Percentiles rank a stretch among this genome's conserved stretches.
Evolutionary conservation across 2,329 filamentous ascomycete genomes (phyloP).

Genomic region (Capronia coronata): DNA sequence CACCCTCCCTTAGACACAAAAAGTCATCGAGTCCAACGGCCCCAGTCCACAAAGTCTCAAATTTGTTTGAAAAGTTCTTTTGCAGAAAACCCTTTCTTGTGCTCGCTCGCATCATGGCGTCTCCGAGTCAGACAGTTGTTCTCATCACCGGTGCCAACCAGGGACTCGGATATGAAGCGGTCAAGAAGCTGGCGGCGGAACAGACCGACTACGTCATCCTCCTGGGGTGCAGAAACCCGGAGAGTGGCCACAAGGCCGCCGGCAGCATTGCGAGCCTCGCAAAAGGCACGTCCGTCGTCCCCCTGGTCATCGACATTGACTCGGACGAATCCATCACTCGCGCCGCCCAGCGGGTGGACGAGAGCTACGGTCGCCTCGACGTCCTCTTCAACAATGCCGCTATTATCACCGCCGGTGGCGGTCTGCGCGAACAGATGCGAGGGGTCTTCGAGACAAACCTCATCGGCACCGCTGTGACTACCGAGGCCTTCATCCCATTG

Average conservation of each 20-base stretch:
- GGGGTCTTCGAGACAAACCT: slow-evolving; percentile 21
- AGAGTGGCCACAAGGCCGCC: slow-evolving; percentile 34
- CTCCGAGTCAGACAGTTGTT: background rate
- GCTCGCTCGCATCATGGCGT: background rate
- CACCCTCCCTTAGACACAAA: no score
- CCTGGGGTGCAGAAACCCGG: slow-evolving; percentile 31
- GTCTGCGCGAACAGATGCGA: slow-evolving; percentile 1
- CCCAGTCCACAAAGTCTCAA: background rate
- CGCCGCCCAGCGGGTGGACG: slow-evolving; percentile 8
- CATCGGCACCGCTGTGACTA: slow-evolving; percentile 2
- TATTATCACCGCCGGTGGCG: background rate
- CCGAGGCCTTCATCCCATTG: slow-evolving; percentile 14
- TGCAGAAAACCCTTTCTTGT: background rate
- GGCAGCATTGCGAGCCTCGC: background rate
- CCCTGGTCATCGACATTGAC: slow-evolving; percentile 8
- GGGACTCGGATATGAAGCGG: slow-evolving; percentile 10
- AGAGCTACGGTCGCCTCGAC: slow-evolving; percentile 16
- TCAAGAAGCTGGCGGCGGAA: slow-evolving; percentile 25
- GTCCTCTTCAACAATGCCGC: slow-evolving; percentile 22
- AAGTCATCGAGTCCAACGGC: no score
- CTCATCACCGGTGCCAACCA: slow-evolving; percentile 12
- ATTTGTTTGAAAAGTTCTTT: no score
- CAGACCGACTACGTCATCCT: slow-evolving; percentile 33
- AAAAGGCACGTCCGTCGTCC: background rate
- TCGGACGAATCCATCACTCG: slow-evolving; percentile 9